Percentiles rank a stretch among this genome's conserved stretches.
Conservation (phyloP, 1,139 yeast species). For the Yamadazyma blattariae region DNA sequence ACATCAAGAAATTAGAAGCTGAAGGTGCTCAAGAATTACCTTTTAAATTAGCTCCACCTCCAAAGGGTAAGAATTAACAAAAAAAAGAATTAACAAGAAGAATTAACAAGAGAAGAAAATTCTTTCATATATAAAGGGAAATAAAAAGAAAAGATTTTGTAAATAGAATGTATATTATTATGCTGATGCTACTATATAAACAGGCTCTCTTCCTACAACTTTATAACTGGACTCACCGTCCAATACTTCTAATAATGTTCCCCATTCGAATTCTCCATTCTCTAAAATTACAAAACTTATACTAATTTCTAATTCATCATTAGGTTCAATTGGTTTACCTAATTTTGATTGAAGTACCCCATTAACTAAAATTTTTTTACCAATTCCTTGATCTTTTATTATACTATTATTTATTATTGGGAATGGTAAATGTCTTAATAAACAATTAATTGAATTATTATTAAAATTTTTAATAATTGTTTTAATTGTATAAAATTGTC, state of each 20-base stretch:
- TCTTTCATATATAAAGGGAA: no score
- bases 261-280: constrained; percentile 80
- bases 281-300: constrained; percentile 62
- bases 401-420: constrained; percentile 21
- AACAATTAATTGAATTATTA: constrained; percentile 43
- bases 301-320: constrained; percentile 23
- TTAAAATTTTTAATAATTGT: constrained; percentile 48
- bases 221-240: constrained; percentile 14
- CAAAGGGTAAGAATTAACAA: not conserved
- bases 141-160: not conserved
- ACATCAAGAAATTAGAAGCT: constrained; percentile 41
- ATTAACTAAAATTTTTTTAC: constrained; percentile 53
- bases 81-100: not conserved
- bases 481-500: constrained; percentile 48
- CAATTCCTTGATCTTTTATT: constrained; percentile 33
- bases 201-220: constrained; percentile 32
- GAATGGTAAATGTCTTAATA: constrained; percentile 65
- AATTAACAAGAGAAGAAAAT: no score
- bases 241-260: constrained; percentile 58
- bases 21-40: constrained; percentile 51
- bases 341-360: constrained; percentile 61
- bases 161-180: constrained; percentile 9
- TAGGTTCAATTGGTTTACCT: constrained; percentile 41
- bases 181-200: constrained; percentile 26
- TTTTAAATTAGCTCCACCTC: constrained; percentile 35